Base-by-base conservation (phyloP, 495 filamentous ascomycete genomes). In the Penicillium riverlandense region DNA sequence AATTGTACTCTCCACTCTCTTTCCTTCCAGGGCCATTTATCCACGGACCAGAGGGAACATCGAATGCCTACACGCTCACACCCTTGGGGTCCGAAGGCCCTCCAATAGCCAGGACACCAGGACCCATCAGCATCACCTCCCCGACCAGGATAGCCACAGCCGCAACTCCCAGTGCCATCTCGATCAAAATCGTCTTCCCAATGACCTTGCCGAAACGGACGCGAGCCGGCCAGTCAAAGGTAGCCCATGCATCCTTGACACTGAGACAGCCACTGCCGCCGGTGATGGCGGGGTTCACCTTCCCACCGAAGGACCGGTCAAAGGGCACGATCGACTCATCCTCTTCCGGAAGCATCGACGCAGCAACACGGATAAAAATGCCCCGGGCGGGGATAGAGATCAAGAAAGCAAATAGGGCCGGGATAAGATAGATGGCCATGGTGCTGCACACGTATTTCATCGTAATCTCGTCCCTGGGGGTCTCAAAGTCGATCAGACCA, bases 251-350 rank as follows among this genome's bases (percentile, higher is more conserved):
- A 50, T 88, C 84, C 28, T 75, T 58, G 58, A 90, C 73, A 36
- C 77, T 77, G 42, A 85, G 70, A 48, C 71, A 76, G 53, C 85
- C 83, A 57, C 74, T 77, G 41, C 86, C 87, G 45, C 80, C 83
- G 7, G 87, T 66, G 36, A 85, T 74, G 14, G 74, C 77, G 14
- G 82, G 76, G 27, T 63, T 57, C 13, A 79, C 71, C 52, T 77
- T 78, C 11, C 78, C 72, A 33, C 72, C 78, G 47, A 86, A 86
- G 37, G 71, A 77, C 38, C 82, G 77, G 65, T 89, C 85, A 41
- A 88, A 87, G n/a, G 81, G 78, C 37, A 89, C 80, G 46, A 90
- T 85, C 4, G 79, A 73, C 59, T 88, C 80, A 37, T 86, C 66
- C 22, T 77, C 71, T 44, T 86, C 82, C 0, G 82, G 71, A 1